These are phyloP conservation scores for Myxozyma mucilagina DNA, from an alignment of 805 yeast species.

Conservation along the genomic window DNA sequence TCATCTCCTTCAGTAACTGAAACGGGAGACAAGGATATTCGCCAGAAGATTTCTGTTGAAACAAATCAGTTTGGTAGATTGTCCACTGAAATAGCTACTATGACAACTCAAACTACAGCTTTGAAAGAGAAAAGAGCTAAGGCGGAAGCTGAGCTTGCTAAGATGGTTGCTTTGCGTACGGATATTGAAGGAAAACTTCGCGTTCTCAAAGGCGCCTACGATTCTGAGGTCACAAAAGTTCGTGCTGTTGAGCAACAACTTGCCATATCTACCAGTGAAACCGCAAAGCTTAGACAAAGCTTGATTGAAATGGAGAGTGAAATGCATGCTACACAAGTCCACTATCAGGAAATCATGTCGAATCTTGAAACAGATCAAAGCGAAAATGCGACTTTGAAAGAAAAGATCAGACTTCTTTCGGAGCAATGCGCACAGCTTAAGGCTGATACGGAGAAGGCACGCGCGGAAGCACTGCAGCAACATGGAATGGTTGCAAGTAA, in stretches of 20 bases:
- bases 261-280: slow-evolving; percentile 60
- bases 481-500: slow-evolving; percentile 64
- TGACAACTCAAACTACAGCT: slow-evolving; percentile 70
- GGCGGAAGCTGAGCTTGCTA: slow-evolving; percentile 76
- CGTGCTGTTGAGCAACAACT: slow-evolving; percentile 67
- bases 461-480: slow-evolving; percentile 60
- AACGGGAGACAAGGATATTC: slow-evolving; percentile 47
- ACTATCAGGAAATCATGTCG: slow-evolving; percentile 60
- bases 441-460: slow-evolving; percentile 53
- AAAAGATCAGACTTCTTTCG: slow-evolving; percentile 63
- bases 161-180: slow-evolving; percentile 62
- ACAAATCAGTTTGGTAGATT: slow-evolving; percentile 83
- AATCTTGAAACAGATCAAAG: slow-evolving; percentile 68
- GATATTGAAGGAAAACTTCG: slow-evolving; percentile 73
- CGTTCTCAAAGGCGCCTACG: slow-evolving; percentile 67
- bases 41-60: slow-evolving; percentile 71
- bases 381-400: slow-evolving; percentile 64
- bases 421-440: slow-evolving; percentile 64
- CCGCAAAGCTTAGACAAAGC: slow-evolving; percentile 68
- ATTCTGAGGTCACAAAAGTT: slow-evolving; percentile 74
- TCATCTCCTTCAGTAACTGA: not conserved
- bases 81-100: slow-evolving; percentile 78
- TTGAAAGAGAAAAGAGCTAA: slow-evolving; percentile 68
- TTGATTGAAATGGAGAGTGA: slow-evolving; percentile 76
- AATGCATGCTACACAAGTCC: slow-evolving; percentile 65